Percentiles rank a stretch among this genome's conserved stretches.
Evolutionary conservation across 140 eudicot species (phyloP).

Genomic region (Cichorium intybus): DNA sequence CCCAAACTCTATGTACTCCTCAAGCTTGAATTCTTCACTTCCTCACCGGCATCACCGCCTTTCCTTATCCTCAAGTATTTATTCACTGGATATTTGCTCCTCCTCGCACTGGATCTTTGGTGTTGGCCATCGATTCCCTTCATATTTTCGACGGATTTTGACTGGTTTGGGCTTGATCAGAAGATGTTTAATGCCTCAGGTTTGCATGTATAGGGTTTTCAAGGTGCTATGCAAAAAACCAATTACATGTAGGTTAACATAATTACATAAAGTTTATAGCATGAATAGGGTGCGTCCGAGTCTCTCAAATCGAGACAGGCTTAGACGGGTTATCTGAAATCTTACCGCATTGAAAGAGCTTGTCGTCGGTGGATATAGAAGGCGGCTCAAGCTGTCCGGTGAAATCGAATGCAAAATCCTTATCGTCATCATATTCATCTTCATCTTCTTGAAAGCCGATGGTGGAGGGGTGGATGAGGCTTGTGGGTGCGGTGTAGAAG

Average conservation of each 20-base stretch:
- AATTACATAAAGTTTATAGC: too few relatives aligned
- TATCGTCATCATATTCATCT: too few relatives aligned
- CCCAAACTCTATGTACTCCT: constrained; percentile 49
- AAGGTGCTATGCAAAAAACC: too few relatives aligned
- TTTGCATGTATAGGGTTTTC: too few relatives aligned
- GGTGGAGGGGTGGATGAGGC: too few relatives aligned
- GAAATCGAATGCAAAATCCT: too few relatives aligned
- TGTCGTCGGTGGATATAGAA: constrained; percentile 78
- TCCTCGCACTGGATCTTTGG: constrained; percentile 45
- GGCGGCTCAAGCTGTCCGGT: constrained; percentile 48
- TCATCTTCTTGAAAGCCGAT: too few relatives aligned
- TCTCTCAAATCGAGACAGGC: too few relatives aligned
- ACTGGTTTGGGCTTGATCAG: background rate
- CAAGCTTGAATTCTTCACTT: constrained; percentile 49
- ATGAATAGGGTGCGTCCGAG: too few relatives aligned
- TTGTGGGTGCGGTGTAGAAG: too few relatives aligned
- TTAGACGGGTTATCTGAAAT: constrained; percentile 25
- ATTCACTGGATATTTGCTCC: constrained; percentile 31
- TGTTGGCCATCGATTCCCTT: too few relatives aligned
- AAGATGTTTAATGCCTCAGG: constrained; percentile 27
- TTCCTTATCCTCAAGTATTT: constrained; percentile 41
- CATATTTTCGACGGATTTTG: constrained; percentile 84
- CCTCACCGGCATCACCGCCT: constrained; percentile 20
- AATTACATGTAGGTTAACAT: too few relatives aligned
- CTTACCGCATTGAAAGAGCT: constrained; percentile 71